Conservation (phyloP, 1,139 yeast genomes). For the Lodderomyces jiufengensis region DNA sequence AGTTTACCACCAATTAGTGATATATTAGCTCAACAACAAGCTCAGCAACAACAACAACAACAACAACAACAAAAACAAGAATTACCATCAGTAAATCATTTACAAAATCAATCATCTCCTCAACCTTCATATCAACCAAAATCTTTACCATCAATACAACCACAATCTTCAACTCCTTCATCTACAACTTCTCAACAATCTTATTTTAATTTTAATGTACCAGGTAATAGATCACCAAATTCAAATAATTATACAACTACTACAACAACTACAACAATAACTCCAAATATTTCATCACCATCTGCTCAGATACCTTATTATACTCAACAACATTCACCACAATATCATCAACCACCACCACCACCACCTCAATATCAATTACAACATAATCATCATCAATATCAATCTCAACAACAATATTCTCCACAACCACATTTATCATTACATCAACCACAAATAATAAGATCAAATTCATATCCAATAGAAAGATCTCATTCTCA, state of each 20-base stretch:
- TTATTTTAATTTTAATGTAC: no score
- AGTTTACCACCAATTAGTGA: conserved; percentile 39
- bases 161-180: conserved; percentile 2
- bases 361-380: conserved; percentile 3
- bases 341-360: neutral
- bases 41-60: conserved; percentile 5
- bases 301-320: neutral
- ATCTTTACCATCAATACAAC: conserved; percentile 4
- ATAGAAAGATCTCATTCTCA: neutral
- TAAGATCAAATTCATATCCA: conserved; percentile 6
- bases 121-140: neutral
- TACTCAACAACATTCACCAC: no score
- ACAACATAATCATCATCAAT: conserved; percentile 4
- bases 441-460: conserved; percentile 2
- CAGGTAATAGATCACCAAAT: no score
- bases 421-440: conserved; percentile 3
- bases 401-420: conserved; percentile 4
- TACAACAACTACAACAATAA: no score
- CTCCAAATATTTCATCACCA: neutral
- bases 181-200: neutral
- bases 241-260: no score
- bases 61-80: conserved; percentile 7
- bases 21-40: conserved; percentile 17
- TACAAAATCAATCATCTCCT: conserved; percentile 6
- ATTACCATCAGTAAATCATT: conserved; percentile 8